phyloP scores from a whole-genome alignment of 148 eudicot species.

The Oxyria digyna region DNA sequence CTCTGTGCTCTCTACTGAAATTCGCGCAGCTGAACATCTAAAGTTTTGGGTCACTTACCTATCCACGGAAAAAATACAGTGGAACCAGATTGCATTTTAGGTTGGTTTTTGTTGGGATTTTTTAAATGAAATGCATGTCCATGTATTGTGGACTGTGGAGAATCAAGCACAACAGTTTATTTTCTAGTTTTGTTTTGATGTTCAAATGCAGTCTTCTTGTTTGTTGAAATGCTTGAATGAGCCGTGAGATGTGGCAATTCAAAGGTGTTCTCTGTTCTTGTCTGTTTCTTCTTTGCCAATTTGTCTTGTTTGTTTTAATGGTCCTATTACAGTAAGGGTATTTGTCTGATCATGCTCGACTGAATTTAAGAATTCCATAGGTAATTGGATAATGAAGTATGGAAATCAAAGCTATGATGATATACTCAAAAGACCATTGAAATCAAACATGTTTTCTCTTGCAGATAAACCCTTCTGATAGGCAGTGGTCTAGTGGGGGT shows the following conservation, averaged over 20 bases:
- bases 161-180: neutral
- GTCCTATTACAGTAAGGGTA: neutral
- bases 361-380: neutral
- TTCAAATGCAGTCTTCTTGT: neutral
- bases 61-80: neutral
- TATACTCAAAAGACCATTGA: neutral
- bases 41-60: neutral
- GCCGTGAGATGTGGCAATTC: neutral
- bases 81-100: neutral
- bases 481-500: too few species aligned
- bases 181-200: neutral
- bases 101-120: neutral
- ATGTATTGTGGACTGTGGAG: neutral
- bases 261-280: neutral
- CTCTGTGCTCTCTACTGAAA: neutral
- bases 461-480: neutral
- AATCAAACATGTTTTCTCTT: neutral
- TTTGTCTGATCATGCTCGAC: neutral
- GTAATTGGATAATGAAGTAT: neutral
- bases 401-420: neutral
- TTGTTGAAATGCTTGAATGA: neutral
- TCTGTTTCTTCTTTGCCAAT: neutral
- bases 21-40: neutral
- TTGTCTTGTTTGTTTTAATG: neutral
- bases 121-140: neutral